phyloP scores from a whole-genome alignment of 306 rosid species.

The Lagenaria siceraria region DNA sequence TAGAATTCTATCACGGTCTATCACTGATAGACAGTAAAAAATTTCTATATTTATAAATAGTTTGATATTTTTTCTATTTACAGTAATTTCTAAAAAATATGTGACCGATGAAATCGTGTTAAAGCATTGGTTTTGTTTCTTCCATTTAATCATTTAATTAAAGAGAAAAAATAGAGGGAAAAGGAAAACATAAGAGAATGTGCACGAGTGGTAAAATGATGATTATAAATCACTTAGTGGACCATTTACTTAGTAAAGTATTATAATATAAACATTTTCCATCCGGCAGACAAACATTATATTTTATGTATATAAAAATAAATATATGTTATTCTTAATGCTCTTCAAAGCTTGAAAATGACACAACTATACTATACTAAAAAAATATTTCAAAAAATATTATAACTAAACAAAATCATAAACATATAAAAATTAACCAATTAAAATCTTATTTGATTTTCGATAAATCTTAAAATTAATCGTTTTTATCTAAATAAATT shows the following conservation, averaged over 20 bases:
- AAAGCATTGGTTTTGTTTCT: background rate
- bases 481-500: too few relatives aligned
- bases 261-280: conserved; percentile 18
- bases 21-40: too few relatives aligned
- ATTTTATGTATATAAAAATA: background rate
- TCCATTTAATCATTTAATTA: background rate
- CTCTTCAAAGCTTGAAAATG: conserved; percentile 6
- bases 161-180: background rate
- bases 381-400: background rate
- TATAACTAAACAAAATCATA: background rate
- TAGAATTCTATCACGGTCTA: too few relatives aligned
- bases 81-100: too few relatives aligned
- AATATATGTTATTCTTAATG: background rate
- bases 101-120: background rate
- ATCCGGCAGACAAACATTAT: conserved; percentile 39
- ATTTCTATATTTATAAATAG: too few relatives aligned
- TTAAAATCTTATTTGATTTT: too few relatives aligned
- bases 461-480: too few relatives aligned
- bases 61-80: too few relatives aligned
- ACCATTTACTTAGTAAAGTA: background rate
- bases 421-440: too few relatives aligned
- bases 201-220: conserved; percentile 20
- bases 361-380: background rate
- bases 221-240: conserved; percentile 22
- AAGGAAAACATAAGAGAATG: background rate